These are phyloP conservation scores for Melastoma malabathricum DNA, from an alignment of 345 rosid species.

Conservation along the genomic window DNA sequence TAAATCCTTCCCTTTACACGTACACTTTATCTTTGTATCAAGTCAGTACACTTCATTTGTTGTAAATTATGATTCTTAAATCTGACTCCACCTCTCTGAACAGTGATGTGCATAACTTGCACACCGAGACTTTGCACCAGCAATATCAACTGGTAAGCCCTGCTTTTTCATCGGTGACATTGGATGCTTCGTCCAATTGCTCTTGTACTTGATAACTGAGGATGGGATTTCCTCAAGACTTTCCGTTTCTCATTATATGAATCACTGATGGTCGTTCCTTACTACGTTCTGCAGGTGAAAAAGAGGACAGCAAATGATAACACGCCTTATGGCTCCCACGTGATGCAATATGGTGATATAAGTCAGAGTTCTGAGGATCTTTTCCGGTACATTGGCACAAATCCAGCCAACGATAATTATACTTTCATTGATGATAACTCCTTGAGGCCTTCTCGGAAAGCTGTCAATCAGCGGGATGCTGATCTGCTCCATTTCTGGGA, in stretches of 20 bases:
- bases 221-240: not conserved
- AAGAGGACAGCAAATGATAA: conserved; percentile 43
- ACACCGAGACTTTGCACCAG: conserved; percentile 65
- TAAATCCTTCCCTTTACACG: too few relatives aligned
- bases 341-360: conserved; percentile 86
- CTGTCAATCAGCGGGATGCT: conserved; percentile 93
- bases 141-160: conserved; percentile 73
- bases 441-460: conserved; percentile 42
- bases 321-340: conserved; percentile 68
- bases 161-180: too few relatives aligned
- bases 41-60: too few relatives aligned
- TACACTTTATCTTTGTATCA: too few relatives aligned
- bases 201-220: too few relatives aligned
- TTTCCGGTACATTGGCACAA: conserved; percentile 67
- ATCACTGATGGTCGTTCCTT: not conserved
- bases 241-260: not conserved
- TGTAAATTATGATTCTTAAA: too few relatives aligned
- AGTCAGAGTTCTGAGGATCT: conserved; percentile 40
- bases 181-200: too few relatives aligned
- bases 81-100: conserved; percentile 7
- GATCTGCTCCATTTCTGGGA: conserved; percentile 94
- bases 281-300: conserved; percentile 45
- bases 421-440: conserved; percentile 59
- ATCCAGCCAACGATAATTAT: conserved; percentile 85
- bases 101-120: conserved; percentile 84